Evolutionary conservation across 164 flowering plant species (phyloP).

Genomic region (Umbilicus rupestris): DNA sequence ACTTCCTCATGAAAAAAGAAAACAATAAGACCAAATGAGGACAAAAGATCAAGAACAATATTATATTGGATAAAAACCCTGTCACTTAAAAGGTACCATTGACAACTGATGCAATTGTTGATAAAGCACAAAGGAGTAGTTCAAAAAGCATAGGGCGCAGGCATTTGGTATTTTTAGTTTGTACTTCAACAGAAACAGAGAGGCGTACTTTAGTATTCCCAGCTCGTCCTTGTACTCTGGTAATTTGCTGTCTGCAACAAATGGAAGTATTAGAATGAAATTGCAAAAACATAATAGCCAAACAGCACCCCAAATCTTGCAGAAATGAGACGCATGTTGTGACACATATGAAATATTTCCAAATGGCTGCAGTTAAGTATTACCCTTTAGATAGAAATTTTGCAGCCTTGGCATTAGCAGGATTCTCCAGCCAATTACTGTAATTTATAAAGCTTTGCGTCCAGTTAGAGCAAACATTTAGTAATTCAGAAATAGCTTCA

Average conservation of each 20-base stretch:
- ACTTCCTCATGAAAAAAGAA: no score
- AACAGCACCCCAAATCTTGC: neutral
- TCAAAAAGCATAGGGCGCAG: no score
- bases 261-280: neutral
- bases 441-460: conserved; percentile 82
- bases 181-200: no score
- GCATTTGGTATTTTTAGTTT: no score
- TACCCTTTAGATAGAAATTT: conserved; percentile 88
- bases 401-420: conserved; percentile 86
- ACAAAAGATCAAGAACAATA: no score
- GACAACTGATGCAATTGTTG: no score
- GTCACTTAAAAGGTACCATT: no score
- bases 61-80: no score
- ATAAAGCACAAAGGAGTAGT: no score
- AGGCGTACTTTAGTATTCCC: conserved; percentile 56
- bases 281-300: neutral
- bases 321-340: neutral
- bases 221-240: conserved; percentile 53
- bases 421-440: conserved; percentile 84
- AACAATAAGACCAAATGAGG: no score
- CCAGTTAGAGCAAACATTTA: conserved; percentile 86
- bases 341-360: neutral
- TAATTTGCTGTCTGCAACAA: conserved; percentile 53
- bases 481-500: conserved; percentile 58
- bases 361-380: neutral